phyloP scores from a whole-genome alignment of 2,329 filamentous ascomycete species.

The Aspergillus latus region DNA sequence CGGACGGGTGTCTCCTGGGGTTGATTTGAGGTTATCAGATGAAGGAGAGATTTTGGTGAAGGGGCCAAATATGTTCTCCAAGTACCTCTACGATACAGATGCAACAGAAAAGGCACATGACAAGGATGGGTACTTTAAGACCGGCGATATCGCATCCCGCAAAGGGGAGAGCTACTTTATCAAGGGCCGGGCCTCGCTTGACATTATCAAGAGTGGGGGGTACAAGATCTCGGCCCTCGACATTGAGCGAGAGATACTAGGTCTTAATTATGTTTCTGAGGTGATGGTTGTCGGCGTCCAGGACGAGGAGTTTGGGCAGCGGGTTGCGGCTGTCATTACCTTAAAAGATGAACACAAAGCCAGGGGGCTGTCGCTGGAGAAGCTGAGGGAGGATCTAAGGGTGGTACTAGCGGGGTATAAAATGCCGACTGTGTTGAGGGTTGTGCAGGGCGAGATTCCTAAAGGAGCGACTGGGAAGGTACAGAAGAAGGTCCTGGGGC shows the following conservation, averaged over 20 bases:
- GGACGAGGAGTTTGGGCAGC: slow-evolving; percentile 55
- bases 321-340: slow-evolving; percentile 51
- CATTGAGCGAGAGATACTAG: slow-evolving; percentile 54
- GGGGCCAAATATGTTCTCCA: slow-evolving; percentile 39
- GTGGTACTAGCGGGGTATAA: slow-evolving; percentile 74
- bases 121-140: slow-evolving; percentile 48
- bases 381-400: slow-evolving; percentile 40
- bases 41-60: slow-evolving; percentile 51
- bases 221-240: slow-evolving; percentile 57
- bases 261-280: slow-evolving; percentile 51
- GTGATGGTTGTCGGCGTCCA: slow-evolving; percentile 54
- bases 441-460: slow-evolving; percentile 60
- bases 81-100: slow-evolving; percentile 43
- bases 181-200: slow-evolving; percentile 51
- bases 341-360: slow-evolving; percentile 24
- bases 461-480: slow-evolving; percentile 79
- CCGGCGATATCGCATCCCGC: slow-evolving; percentile 43
- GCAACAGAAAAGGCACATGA: slow-evolving; percentile 46
- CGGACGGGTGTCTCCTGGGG: slow-evolving; percentile 40
- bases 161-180: slow-evolving; percentile 50
- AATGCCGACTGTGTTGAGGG: slow-evolving; percentile 80
- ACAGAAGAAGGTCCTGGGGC: slow-evolving; percentile 39
- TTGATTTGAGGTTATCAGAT: slow-evolving; percentile 47
- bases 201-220: slow-evolving; percentile 57
- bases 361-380: slow-evolving; percentile 28